A percentile compares a stretch with the other conserved stretches of the same genome.
Conservation (phyloP, 495 filamentous ascomycete genomes). For the Saxophila tyrrhenica region DNA sequence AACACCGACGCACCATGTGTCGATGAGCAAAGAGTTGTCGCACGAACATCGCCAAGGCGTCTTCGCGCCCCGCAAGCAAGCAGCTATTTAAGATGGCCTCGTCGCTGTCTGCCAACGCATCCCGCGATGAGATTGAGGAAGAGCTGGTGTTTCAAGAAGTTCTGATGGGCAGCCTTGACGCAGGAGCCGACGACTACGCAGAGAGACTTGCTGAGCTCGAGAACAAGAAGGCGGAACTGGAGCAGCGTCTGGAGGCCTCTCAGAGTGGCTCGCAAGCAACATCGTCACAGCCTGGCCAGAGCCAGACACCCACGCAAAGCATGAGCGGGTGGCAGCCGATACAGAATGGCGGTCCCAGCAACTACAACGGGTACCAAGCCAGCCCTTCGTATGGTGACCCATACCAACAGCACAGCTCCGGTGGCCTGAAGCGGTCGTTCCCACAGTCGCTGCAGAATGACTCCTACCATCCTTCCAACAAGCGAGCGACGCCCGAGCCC, state of each 20-base stretch:
- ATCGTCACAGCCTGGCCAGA: background rate
- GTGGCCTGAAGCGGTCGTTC: constrained; percentile 8
- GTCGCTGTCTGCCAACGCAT: constrained; percentile 8
- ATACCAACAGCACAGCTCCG: background rate
- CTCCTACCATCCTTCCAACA: background rate
- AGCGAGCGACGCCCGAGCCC: constrained; percentile 14
- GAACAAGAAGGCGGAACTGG: constrained; percentile 7
- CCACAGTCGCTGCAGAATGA: background rate
- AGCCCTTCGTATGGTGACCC: background rate
- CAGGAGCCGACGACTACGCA: constrained; percentile 17
- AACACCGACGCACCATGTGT: background rate
- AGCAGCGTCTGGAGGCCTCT: background rate
- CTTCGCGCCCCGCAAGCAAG: background rate
- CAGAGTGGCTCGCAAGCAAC: background rate
- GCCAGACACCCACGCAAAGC: background rate
- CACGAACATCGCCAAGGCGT: background rate
- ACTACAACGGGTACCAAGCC: background rate
- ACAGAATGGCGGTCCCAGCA: background rate
- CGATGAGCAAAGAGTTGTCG: background rate
- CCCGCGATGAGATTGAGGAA: constrained; percentile 20
- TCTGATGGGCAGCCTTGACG: constrained; percentile 19
- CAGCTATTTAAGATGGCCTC: constrained; percentile 4
- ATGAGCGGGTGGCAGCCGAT: background rate
- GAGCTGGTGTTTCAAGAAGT: constrained; percentile 20
- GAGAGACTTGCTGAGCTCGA: constrained; percentile 1